Percentiles rank a stretch among this genome's conserved stretches.
These are phyloP conservation scores for Prototheca cutis DNA, from an alignment of 163 green algal species.

Conservation along the genomic window DNA sequence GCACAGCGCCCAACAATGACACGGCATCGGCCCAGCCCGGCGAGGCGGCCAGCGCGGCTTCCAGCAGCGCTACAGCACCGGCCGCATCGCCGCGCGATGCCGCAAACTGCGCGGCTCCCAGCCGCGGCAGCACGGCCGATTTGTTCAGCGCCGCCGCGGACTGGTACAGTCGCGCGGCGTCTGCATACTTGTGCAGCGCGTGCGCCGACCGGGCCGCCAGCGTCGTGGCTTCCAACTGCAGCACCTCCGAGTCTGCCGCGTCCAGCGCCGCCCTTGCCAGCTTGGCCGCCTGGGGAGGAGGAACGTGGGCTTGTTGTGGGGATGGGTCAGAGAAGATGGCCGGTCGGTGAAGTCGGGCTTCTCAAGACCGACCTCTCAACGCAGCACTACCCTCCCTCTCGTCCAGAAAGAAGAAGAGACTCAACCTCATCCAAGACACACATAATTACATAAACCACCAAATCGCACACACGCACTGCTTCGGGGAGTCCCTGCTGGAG, in stretches of 20 bases:
- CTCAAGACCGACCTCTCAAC: too few species aligned
- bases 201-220: constrained; percentile 48
- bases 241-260: constrained; percentile 17
- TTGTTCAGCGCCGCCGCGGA: constrained; percentile 17
- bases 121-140: constrained; percentile 33
- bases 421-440: too few species aligned
- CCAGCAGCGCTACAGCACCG: constrained; percentile 57
- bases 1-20: constrained; percentile 32
- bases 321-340: too few species aligned
- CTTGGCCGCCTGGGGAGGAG: constrained; percentile 9
- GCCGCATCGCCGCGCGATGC: constrained; percentile 31
- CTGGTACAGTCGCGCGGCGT: constrained; percentile 40
- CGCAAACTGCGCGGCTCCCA: constrained; percentile 68
- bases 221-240: constrained; percentile 28
- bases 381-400: too few species aligned
- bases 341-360: too few species aligned
- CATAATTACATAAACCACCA: too few species aligned
- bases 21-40: constrained; percentile 59
- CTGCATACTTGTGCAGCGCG: constrained; percentile 33
- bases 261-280: constrained; percentile 42
- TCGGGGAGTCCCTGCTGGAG: constrained; percentile 45
- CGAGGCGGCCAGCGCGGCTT: constrained; percentile 42
- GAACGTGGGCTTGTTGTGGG: too few species aligned
- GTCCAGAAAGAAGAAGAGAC: too few species aligned
- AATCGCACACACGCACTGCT: too few species aligned